These are phyloP conservation scores for Cladosporium oxysporum DNA, from an alignment of 2,329 filamentous ascomycete genomes.

Conservation along the genomic window DNA sequence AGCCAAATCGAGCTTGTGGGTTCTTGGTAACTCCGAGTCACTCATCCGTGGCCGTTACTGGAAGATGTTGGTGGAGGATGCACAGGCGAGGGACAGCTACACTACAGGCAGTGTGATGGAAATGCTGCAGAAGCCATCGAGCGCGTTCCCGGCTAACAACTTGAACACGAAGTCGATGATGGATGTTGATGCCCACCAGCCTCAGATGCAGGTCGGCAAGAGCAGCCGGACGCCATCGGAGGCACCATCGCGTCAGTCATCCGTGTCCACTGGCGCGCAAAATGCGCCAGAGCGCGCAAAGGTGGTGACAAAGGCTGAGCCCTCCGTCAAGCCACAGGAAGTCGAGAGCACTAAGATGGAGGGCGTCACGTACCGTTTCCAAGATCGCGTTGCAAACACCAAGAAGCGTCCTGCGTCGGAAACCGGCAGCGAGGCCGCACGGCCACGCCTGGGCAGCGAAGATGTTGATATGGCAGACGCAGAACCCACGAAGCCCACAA, in stretches of 20 bases:
- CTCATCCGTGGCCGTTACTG: conserved; percentile 88
- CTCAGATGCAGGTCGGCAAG: conserved; percentile 16
- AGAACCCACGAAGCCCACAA: not conserved
- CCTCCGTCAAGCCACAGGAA: not conserved
- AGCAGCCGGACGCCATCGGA: conserved; percentile 5
- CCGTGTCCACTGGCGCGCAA: not conserved
- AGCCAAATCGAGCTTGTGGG: conserved; percentile 95
- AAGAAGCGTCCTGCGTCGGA: conserved; percentile 23
- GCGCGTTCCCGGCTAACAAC: conserved; percentile 37
- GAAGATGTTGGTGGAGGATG: conserved; percentile 81
- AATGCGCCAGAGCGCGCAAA: not conserved
- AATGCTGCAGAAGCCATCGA: conserved; percentile 57
- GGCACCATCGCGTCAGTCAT: not conserved
- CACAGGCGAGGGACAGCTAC: conserved; percentile 71
- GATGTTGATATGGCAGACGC: conserved; percentile 39
- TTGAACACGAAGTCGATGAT: conserved; percentile 29
- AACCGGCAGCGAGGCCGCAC: conserved; percentile 18
- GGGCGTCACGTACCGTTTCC: conserved; percentile 35
- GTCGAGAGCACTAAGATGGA: conserved; percentile 37
- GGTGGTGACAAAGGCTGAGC: not conserved
- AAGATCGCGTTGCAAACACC: conserved; percentile 33
- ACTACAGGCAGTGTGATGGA: conserved; percentile 65
- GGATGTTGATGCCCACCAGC: conserved; percentile 24
- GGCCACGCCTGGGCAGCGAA: conserved; percentile 20
- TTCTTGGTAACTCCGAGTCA: conserved; percentile 87